Percentiles rank a stretch among this genome's conserved stretches.
phyloP scores from a whole-genome alignment of 2,329 filamentous ascomycete species.

The Aspergillus caelatus region DNA sequence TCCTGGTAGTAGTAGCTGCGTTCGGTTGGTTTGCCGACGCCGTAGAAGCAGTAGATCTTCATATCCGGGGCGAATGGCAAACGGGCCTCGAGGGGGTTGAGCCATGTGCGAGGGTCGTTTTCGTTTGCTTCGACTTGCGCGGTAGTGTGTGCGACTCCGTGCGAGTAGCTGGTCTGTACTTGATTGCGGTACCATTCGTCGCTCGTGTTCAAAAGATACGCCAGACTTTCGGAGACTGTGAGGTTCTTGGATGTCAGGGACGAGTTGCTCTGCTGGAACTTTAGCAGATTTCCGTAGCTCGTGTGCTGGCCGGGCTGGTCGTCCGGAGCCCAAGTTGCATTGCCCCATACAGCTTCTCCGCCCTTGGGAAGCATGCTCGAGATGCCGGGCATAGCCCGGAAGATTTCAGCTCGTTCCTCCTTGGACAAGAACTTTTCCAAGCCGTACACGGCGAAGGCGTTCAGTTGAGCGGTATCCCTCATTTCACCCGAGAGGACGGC shows the following conservation, averaged over 20 bases:
- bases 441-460: constrained; percentile 94
- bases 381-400: constrained; percentile 95
- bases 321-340: constrained; percentile 83
- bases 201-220: constrained; percentile 75
- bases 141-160: constrained; percentile 79
- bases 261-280: constrained; percentile 72
- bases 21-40: constrained; percentile 88
- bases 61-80: constrained; percentile 84
- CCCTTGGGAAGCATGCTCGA: constrained; percentile 96
- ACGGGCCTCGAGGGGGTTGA: constrained; percentile 91
- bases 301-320: constrained; percentile 73
- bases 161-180: constrained; percentile 76
- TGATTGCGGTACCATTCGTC: constrained; percentile 84
- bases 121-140: constrained; percentile 82
- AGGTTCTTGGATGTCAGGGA: constrained; percentile 69
- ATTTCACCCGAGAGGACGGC: constrained; percentile 95
- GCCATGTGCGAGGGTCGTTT: constrained; percentile 78
- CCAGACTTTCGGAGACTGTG: constrained; percentile 75
- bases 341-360: constrained; percentile 93
- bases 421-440: constrained; percentile 93
- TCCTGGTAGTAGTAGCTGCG: constrained; percentile 87
- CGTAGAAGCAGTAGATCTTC: constrained; percentile 98
- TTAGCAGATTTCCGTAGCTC: constrained; percentile 80
- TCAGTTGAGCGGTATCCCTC: constrained; percentile 96
- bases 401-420: constrained; percentile 88